Evolutionary conservation across 1,139 yeast species (phyloP), one percentile per base, ranked within the genome.

Genomic region (Pichia terricola): DNA sequence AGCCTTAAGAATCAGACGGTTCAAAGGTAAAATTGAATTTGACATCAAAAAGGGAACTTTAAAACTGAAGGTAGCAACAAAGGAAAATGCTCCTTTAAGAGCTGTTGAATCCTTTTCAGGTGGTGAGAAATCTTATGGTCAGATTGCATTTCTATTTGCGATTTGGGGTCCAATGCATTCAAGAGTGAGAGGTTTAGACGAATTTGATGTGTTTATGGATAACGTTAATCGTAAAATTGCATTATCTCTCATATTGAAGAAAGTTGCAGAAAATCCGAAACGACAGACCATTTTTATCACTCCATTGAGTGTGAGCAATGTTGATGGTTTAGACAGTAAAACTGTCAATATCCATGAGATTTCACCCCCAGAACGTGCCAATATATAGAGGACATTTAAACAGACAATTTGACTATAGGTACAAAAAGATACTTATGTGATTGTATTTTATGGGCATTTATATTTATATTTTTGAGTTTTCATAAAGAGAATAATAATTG

Each of bases 191-290:
- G 97, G 96, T 0, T 67, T 94, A 47, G 99, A 94, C 64, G 99
- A 94, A 62, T 94, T 91, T 61, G 99, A 94, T 65, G 98, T 94
- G 31, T 94, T 82, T 56, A 91, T 94, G 98, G 99, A 94, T 62
- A 87, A 89, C 40, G 86, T 87, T 28, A 89, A 89, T 58, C 74
- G 98, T 53, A 73, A 81, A 40, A 77, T 84, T 44, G 88, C 96
- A 51, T 79, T 94, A 58, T 72, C 76, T 45, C 67, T 89, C 53
- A 79, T 94, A 58, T 69, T 88, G 45, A 74, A 73, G 27, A 85
- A 88, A 50, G 73, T 89, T 39, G 67, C 70, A 34, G 73, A 74
- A 49, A 68, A 70, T 45, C 77, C 80, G 0, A 73, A 79, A 50
- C 78, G 89, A 1, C 98, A 91, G 63, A 83, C 95, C 4, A 83